phyloP scores from a whole-genome alignment of 768 basidiomycete genomes.

The Cubamyces sp. region DNA sequence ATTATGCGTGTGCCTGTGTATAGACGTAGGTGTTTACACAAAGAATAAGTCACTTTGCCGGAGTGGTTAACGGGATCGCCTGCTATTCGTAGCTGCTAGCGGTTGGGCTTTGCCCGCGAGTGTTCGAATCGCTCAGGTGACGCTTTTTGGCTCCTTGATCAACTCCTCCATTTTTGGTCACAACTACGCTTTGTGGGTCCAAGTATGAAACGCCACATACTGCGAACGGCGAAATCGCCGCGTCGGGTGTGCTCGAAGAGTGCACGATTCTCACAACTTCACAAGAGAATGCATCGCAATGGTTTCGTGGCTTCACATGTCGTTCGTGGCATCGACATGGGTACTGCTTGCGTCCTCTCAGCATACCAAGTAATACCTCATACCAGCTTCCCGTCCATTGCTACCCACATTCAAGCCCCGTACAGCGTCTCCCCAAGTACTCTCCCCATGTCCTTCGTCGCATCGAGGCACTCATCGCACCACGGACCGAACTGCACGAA shows the following conservation, averaged over 20 bases:
- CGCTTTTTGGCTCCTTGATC: conserved; percentile 41
- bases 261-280: too few species aligned
- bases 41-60: conserved; percentile 76
- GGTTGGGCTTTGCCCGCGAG: conserved; percentile 65
- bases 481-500: conserved; percentile 22
- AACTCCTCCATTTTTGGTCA: neutral
- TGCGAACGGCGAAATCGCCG: neutral
- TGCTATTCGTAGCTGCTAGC: conserved; percentile 45
- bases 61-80: conserved; percentile 81
- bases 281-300: too few species aligned
- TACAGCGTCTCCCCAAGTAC: neutral
- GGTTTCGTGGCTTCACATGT: too few species aligned
- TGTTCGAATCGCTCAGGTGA: conserved; percentile 68
- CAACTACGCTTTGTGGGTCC: neutral
- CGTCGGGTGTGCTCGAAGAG: too few species aligned
- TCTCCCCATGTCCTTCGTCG: conserved; percentile 4
- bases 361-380: neutral
- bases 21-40: neutral
- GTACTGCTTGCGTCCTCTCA: too few species aligned
- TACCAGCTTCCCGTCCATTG: neutral
- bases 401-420: neutral
- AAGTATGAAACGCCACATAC: neutral
- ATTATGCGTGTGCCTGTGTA: neutral
- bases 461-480: conserved; percentile 19
- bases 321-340: too few species aligned